These are phyloP conservation scores for Camillea tinctor DNA, from an alignment of 2,329 filamentous ascomycete species.

Conservation along the genomic window DNA sequence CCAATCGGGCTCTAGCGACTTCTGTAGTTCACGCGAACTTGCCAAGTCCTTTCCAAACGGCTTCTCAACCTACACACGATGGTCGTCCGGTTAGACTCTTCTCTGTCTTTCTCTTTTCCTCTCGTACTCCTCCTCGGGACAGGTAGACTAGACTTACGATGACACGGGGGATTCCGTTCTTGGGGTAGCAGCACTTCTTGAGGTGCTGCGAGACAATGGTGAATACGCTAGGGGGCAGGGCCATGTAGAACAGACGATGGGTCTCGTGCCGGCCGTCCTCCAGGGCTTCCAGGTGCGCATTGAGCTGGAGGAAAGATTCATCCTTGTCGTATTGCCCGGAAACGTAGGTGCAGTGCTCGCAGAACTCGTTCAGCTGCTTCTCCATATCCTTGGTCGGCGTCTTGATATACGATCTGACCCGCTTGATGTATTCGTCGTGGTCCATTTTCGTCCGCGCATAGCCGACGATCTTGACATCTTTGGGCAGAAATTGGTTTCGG, in stretches of 20 bases:
- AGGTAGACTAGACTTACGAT: constrained; percentile 66
- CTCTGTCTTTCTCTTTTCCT: too few relatives aligned
- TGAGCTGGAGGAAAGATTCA: constrained; percentile 84
- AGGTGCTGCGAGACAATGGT: constrained; percentile 95
- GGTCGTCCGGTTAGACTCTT: constrained; percentile 9
- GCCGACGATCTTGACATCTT: constrained; percentile 94
- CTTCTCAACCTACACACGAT: constrained; percentile 78
- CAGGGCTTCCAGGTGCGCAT: constrained; percentile 80
- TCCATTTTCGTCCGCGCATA: constrained; percentile 99
- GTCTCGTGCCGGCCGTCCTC: constrained; percentile 81
- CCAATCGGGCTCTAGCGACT: constrained; percentile 95
- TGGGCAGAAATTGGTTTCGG: constrained; percentile 97
- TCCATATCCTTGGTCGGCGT: constrained; percentile 96
- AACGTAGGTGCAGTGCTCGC: constrained; percentile 83
- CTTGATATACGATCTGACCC: constrained; percentile 98
- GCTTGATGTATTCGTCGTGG: constrained; percentile 88
- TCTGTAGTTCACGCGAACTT: constrained; percentile 92
- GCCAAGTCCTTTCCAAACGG: constrained; percentile 96
- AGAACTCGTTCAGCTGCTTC: constrained; percentile 90
- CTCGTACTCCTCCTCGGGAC: background rate
- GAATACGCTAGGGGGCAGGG: constrained; percentile 94
- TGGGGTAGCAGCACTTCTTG: constrained; percentile 95
- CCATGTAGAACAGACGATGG: constrained; percentile 99
- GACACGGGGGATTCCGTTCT: constrained; percentile 84
- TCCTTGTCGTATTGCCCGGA: constrained; percentile 98